phyloP scores from a whole-genome alignment of 1,284 basidiomycete species.

The Ustilago hordei region DNA sequence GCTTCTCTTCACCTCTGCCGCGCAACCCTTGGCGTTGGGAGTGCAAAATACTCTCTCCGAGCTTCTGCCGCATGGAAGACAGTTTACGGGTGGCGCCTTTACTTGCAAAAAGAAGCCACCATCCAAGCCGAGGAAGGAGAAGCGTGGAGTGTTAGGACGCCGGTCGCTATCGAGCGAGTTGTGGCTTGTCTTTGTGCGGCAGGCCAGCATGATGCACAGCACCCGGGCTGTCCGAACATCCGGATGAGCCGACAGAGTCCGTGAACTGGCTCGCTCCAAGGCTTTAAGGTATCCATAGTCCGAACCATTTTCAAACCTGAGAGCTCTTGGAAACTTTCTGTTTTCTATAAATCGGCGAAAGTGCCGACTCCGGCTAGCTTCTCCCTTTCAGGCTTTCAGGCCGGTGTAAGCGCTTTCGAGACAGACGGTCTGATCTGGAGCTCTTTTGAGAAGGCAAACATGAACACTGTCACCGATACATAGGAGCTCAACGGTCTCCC shows the following conservation, averaged over 20 bases:
- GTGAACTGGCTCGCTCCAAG: background rate
- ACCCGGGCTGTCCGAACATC: background rate
- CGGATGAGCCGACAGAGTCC: conserved; percentile 18
- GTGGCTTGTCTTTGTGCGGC: background rate
- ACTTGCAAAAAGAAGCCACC: background rate
- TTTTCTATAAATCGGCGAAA: background rate
- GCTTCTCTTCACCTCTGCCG: background rate
- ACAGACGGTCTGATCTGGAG: too few species aligned
- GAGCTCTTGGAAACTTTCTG: conserved; percentile 1
- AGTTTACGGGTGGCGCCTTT: background rate
- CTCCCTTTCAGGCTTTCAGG: background rate
- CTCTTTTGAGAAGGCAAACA: too few species aligned
- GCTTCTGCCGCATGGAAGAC: conserved; percentile 7
- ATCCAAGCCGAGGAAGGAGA: background rate
- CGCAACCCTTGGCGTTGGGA: background rate
- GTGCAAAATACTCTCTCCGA: conserved; percentile 12
- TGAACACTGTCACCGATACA: too few species aligned
- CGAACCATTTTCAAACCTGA: background rate
- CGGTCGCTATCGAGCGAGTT: background rate
- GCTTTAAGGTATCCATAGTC: background rate
- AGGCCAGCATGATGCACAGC: background rate
- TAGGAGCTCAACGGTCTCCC: too few species aligned
- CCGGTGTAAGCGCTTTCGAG: background rate
- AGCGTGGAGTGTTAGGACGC: too few species aligned
- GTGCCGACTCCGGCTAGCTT: conserved; percentile 1